Evolutionary conservation across 2,329 filamentous ascomycete species (phyloP).

Genomic region (Pezicula rhizophila): DNA sequence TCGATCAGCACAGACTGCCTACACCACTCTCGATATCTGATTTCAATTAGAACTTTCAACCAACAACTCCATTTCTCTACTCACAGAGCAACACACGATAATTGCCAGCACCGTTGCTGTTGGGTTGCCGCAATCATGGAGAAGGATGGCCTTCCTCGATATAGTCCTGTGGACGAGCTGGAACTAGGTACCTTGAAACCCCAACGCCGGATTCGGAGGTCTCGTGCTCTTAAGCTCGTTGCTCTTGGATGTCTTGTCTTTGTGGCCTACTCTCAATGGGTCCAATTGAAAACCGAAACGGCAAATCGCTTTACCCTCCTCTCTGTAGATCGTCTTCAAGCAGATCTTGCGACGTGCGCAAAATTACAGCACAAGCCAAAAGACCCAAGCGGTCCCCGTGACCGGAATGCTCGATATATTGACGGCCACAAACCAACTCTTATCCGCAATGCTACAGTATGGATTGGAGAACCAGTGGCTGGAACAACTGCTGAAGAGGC

Average conservation of each 20-base stretch:
- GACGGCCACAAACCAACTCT: slow-evolving; percentile 53
- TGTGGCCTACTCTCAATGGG: slow-evolving; percentile 1
- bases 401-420: slow-evolving; percentile 54
- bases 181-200: background rate
- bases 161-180: background rate
- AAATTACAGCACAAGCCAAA: slow-evolving; percentile 47
- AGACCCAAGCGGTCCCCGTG: slow-evolving; percentile 49
- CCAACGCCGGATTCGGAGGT: background rate
- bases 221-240: background rate
- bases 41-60: background rate
- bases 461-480: slow-evolving; percentile 54
- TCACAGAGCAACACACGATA: no score
- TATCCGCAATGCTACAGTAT: slow-evolving; percentile 61
- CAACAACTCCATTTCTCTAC: no score
- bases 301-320: background rate
- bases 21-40: no score
- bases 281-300: background rate
- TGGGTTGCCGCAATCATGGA: background rate
- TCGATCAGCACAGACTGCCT: background rate
- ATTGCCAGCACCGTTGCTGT: no score
- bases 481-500: slow-evolving; percentile 49
- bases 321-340: slow-evolving; percentile 34
- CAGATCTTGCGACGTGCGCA: slow-evolving; percentile 49
- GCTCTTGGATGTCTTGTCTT: slow-evolving; percentile 1
- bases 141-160: background rate